Percentiles rank a stretch among this genome's conserved stretches.
Conservation (phyloP, 306 rosid genomes). For the Lotus japonicus region DNA sequence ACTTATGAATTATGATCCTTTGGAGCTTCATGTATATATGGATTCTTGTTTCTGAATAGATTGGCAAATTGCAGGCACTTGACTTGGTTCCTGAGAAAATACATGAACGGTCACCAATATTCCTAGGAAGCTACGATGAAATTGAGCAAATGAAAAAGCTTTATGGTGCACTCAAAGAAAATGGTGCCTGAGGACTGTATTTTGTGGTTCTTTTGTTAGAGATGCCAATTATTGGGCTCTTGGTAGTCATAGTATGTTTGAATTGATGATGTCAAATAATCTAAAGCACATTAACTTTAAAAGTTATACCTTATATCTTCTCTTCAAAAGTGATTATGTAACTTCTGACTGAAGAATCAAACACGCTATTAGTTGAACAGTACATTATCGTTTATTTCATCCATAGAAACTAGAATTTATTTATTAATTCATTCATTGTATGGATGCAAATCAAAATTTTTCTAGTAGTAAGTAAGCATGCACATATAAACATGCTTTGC, state of each 20-base stretch:
- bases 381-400: too few species aligned
- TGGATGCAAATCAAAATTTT: too few species aligned
- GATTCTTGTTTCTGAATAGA: background rate
- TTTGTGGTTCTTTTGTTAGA: background rate
- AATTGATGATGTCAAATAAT: too few species aligned
- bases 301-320: too few species aligned
- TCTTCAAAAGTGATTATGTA: too few species aligned
- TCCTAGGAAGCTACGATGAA: conserved; percentile 85
- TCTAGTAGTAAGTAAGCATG: too few species aligned
- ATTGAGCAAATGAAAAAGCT: conserved; percentile 68
- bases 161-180: conserved; percentile 38
- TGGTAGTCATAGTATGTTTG: background rate
- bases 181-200: conserved; percentile 20
- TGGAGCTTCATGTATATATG: background rate
- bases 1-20: background rate
- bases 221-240: background rate
- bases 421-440: too few species aligned
- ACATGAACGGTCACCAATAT: conserved; percentile 76
- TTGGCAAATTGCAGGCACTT: conserved; percentile 52
- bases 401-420: too few species aligned
- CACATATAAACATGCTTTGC: too few species aligned
- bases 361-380: too few species aligned
- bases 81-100: conserved; percentile 66
- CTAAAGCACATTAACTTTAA: too few species aligned
- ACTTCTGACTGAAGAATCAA: too few species aligned